A percentile compares a stretch with the other conserved stretches of the same genome.
phyloP scores from a whole-genome alignment of 768 basidiomycete species.

The Collybiopsis luxurians region DNA sequence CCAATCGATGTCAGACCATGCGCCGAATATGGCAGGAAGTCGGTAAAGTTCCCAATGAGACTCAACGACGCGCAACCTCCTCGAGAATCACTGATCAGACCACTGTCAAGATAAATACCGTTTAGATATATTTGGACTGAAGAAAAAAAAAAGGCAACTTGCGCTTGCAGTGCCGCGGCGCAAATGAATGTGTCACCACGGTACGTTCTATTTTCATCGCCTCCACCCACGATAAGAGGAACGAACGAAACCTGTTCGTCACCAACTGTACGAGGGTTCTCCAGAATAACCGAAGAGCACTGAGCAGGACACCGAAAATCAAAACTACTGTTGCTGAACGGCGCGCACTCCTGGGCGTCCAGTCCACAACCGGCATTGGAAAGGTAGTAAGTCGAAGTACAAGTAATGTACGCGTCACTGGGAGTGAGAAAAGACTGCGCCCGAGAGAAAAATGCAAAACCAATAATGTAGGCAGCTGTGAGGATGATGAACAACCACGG shows the following conservation, averaged over 20 bases:
- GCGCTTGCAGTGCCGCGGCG: conserved; percentile 81
- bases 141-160: conserved; percentile 24
- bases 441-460: conserved; percentile 68
- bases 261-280: conserved; percentile 76
- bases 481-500: conserved; percentile 56
- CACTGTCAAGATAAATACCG: conserved; percentile 36
- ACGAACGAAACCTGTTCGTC: conserved; percentile 59
- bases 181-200: conserved; percentile 86
- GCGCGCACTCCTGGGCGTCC: conserved; percentile 61
- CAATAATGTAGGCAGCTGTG: conserved; percentile 62
- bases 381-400: conserved; percentile 70
- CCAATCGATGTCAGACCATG: conserved; percentile 69
- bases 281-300: conserved; percentile 59
- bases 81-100: conserved; percentile 55
- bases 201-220: conserved; percentile 68
- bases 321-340: conserved; percentile 58
- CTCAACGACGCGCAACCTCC: conserved; percentile 79
- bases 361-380: conserved; percentile 72
- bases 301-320: conserved; percentile 83
- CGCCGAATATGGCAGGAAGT: conserved; percentile 56
- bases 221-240: conserved; percentile 84
- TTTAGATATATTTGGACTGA: not conserved
- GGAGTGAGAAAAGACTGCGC: conserved; percentile 73
- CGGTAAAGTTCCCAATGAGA: conserved; percentile 69
- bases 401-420: conserved; percentile 58